Conservation (phyloP, 1,139 yeast species). For the Scheffersomyces lignicola region DNA sequence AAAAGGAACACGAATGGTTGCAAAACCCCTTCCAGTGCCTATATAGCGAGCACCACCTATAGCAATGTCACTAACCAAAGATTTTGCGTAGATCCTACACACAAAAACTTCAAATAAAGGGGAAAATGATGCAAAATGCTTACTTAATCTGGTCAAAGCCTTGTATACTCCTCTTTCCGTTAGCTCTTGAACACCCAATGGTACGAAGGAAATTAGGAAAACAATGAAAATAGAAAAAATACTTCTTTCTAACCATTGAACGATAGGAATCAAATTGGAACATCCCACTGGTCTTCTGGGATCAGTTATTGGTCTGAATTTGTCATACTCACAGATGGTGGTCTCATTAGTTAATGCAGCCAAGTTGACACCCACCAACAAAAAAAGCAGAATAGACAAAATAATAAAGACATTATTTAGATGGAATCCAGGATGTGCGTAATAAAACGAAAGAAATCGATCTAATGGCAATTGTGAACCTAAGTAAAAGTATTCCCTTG, state of each 20-base stretch:
- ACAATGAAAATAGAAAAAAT: constrained; percentile 51
- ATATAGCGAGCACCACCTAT: constrained; percentile 56
- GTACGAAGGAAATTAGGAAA: constrained; percentile 50
- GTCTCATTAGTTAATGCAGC: constrained; percentile 49
- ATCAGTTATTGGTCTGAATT: constrained; percentile 48
- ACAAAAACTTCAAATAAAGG: constrained; percentile 57
- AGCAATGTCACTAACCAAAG: constrained; percentile 47
- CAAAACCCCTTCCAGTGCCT: constrained; percentile 57
- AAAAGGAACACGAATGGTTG: constrained; percentile 48
- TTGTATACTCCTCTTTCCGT: constrained; percentile 52
- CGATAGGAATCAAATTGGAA: constrained; percentile 47
- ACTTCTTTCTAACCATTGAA: constrained; percentile 52
- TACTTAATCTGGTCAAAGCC: constrained; percentile 42
- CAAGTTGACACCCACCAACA: constrained; percentile 46
- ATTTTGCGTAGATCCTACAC: constrained; percentile 50
- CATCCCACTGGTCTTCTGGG: constrained; percentile 47
- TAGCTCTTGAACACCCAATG: constrained; percentile 50
- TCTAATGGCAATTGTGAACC: constrained; percentile 52
- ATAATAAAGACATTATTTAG: constrained; percentile 53
- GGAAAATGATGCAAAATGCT: constrained; percentile 50
- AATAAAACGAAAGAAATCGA: constrained; percentile 52
- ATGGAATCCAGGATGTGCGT: constrained; percentile 60
- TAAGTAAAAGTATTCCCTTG: constrained; percentile 52
- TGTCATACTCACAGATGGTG: constrained; percentile 47
- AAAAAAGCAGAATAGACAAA: constrained; percentile 46